A percentile compares a stretch with the other conserved stretches of the same genome.
phyloP scores from a whole-genome alignment of 1,284 basidiomycete species.

The Cutaneotrichosporon sp. region DNA sequence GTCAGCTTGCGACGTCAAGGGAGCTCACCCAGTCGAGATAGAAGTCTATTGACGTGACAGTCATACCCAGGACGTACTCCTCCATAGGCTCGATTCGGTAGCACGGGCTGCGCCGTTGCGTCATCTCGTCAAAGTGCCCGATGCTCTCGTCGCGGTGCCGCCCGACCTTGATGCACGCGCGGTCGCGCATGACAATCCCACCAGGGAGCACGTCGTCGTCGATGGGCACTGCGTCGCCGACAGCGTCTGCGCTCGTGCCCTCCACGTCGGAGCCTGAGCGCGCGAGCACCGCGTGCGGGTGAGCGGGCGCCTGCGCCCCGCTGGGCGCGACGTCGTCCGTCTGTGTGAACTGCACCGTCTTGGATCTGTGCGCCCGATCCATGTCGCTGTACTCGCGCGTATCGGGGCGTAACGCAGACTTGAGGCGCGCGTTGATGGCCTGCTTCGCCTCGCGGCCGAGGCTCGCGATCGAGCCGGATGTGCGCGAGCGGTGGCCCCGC shows the following conservation, averaged over 20 bases:
- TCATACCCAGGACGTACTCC: slow-evolving; percentile 49
- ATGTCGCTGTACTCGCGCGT: not conserved
- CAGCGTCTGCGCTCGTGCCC: slow-evolving; percentile 45
- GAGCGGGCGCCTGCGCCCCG: slow-evolving; percentile 39
- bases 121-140: slow-evolving; percentile 38
- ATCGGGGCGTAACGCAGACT: slow-evolving; percentile 11
- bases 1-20: not conserved
- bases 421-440: slow-evolving; percentile 11
- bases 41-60: slow-evolving; percentile 46
- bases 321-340: slow-evolving; percentile 8
- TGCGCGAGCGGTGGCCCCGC: not conserved
- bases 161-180: slow-evolving; percentile 49
- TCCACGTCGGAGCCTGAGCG: slow-evolving; percentile 40
- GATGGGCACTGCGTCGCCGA: slow-evolving; percentile 29
- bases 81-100: slow-evolving; percentile 41
- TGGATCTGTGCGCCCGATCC: slow-evolving; percentile 14
- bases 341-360: slow-evolving; percentile 44
- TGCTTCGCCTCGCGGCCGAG: too few relatives aligned
- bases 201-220: slow-evolving; percentile 28
- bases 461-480: not conserved
- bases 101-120: slow-evolving; percentile 44
- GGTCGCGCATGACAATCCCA: slow-evolving; percentile 47
- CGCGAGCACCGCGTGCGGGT: slow-evolving; percentile 42
- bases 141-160: slow-evolving; percentile 42
- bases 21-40: slow-evolving; percentile 46